A percentile compares a stretch with the other conserved stretches of the same genome.
Evolutionary conservation across 345 rosid genomes (phyloP).

Genomic region (Hibiscus mutabilis): DNA sequence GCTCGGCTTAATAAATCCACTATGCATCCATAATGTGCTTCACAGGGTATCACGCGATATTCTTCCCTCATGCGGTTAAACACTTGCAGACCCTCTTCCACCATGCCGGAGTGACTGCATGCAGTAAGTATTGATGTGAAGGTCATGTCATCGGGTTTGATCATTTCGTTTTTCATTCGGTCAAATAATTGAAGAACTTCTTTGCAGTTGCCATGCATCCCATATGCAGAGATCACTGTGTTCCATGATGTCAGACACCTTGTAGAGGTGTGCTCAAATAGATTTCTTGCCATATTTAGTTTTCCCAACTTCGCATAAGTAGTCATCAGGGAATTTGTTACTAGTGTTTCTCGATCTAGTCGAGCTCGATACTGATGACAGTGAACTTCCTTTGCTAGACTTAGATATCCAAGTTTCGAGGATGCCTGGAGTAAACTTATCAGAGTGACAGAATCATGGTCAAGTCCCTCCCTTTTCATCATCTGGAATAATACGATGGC

Average conservation of each 20-base stretch:
- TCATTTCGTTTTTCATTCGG: conserved; percentile 17
- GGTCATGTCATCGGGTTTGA: conserved; percentile 28
- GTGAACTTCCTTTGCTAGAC: conserved; percentile 28
- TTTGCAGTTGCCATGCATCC: conserved; percentile 24
- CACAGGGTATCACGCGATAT: conserved; percentile 10
- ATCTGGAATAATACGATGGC: conserved; percentile 18
- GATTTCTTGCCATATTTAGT: conserved; percentile 21
- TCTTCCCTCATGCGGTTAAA: conserved; percentile 27
- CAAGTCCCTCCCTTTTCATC: conserved; percentile 20
- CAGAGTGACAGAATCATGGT: conserved; percentile 22
- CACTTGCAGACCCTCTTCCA: conserved; percentile 24
- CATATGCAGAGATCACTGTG: conserved; percentile 30
- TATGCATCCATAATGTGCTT: conserved; percentile 26
- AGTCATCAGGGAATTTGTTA: conserved; percentile 27
- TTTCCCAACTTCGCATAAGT: conserved; percentile 30
- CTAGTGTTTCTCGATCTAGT: conserved; percentile 14
- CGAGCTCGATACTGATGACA: conserved; percentile 22
- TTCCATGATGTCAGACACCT: conserved; percentile 27
- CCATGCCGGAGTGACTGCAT: conserved; percentile 34
- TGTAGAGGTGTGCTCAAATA: conserved; percentile 18
- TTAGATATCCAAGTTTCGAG: conserved; percentile 21
- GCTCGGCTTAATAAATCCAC: conserved; percentile 35
- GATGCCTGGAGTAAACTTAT: conserved; percentile 24
- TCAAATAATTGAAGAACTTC: conserved; percentile 25
- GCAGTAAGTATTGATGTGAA: conserved; percentile 31